A percentile compares a stretch with the other conserved stretches of the same genome.
phyloP scores from a whole-genome alignment of 495 filamentous ascomycete genomes.

The Podospora pseudocomata region DNA sequence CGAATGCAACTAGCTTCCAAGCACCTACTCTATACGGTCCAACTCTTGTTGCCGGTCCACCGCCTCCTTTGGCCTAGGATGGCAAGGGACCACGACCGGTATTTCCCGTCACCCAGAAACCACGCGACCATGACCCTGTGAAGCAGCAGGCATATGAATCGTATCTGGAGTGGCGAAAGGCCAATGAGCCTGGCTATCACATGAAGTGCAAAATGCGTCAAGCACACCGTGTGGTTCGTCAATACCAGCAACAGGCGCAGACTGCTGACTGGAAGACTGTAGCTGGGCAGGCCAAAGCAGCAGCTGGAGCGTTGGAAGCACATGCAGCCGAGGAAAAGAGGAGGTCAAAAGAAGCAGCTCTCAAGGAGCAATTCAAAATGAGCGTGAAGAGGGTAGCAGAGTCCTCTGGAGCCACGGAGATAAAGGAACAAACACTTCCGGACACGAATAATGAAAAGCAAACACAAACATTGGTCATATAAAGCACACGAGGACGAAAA shows the following conservation, averaged over 20 bases:
- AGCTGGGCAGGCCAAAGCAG: constrained; percentile 31
- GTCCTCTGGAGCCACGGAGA: constrained; percentile 11
- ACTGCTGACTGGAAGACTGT: constrained; percentile 23
- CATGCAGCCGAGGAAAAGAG: neutral
- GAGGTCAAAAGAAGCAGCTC: neutral
- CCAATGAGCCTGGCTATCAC: constrained; percentile 39
- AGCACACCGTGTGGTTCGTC: constrained; percentile 36
- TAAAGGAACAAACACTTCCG: constrained; percentile 9
- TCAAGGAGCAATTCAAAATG: neutral
- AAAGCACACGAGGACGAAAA: neutral
- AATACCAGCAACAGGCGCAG: constrained; percentile 24
- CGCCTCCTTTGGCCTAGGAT: constrained; percentile 12
- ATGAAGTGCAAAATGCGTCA: constrained; percentile 42
- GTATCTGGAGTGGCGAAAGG: constrained; percentile 42
- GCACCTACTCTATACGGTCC: constrained; percentile 8
- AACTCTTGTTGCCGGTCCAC: neutral
- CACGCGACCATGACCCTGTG: constrained; percentile 33
- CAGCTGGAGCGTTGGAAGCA: constrained; percentile 16
- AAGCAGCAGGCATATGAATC: constrained; percentile 43
- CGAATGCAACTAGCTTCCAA: constrained; percentile 1
- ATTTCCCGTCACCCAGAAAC: constrained; percentile 35
- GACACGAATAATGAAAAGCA: constrained; percentile 18
- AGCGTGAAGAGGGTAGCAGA: neutral
- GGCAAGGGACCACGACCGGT: constrained; percentile 23
- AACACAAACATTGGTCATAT: neutral